Conservation (phyloP, 2,329 filamentous ascomycete genomes). For the Onygenales sp. region DNA sequence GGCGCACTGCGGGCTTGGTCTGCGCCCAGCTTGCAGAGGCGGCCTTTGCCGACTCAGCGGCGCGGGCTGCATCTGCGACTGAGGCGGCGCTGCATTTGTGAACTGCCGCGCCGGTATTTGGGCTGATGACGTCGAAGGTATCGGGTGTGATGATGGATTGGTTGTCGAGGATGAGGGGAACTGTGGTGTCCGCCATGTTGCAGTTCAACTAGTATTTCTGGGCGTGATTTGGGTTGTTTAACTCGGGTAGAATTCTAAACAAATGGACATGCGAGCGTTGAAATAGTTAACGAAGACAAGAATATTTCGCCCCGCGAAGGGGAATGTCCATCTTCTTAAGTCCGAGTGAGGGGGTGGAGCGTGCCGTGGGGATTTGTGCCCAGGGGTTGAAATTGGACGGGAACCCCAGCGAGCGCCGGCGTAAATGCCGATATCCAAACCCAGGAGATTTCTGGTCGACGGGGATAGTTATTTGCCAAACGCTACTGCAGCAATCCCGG, state of each 20-base stretch:
- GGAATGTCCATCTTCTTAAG: no score
- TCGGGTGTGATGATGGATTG: constrained; percentile 30
- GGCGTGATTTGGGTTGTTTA: neutral
- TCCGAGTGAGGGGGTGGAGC: no score
- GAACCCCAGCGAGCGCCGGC: no score
- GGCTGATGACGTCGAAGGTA: constrained; percentile 45
- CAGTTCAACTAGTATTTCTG: neutral
- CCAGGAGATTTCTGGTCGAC: no score
- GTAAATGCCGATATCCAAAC: no score
- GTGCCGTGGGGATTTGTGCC: no score
- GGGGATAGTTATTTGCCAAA: no score
- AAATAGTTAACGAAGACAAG: no score
- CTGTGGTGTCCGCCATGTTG: constrained; percentile 1
- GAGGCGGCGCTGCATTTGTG: constrained; percentile 50
- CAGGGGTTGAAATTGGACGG: no score
- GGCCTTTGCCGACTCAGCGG: constrained; percentile 50
- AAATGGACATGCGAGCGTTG: no score
- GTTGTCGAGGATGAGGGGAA: constrained; percentile 37
- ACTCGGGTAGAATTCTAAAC: neutral
- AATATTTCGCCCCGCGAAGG: no score
- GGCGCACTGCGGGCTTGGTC: constrained; percentile 50
- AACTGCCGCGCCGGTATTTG: constrained; percentile 43
- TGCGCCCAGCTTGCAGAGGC: constrained; percentile 63
- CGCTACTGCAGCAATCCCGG: no score
- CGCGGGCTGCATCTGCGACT: constrained; percentile 45